Evolutionary conservation across 176 grass and related monocot genomes (phyloP).

Genomic region (Ensete glaucum): DNA sequence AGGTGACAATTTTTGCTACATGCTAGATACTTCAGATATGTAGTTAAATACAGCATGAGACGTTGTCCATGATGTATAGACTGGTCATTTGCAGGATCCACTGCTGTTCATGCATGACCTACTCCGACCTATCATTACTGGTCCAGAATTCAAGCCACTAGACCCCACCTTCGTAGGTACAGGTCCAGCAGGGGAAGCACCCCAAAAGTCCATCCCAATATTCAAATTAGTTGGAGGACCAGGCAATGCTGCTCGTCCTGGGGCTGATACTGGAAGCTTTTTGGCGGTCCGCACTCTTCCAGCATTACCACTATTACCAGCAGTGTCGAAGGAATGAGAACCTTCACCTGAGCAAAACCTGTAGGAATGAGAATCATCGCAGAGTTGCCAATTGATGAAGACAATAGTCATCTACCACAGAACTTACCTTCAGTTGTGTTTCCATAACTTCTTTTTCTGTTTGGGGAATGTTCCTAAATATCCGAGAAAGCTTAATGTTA

Average conservation of each 20-base stretch:
- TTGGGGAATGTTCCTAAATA: constrained; percentile 4
- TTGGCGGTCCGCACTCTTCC: constrained; percentile 52
- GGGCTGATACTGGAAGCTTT: constrained; percentile 93
- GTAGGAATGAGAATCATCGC: not conserved
- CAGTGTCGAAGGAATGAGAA: constrained; percentile 5
- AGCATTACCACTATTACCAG: constrained; percentile 11
- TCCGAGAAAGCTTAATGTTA: not conserved
- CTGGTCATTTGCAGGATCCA: not conserved
- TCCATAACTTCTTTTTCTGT: constrained; percentile 13
- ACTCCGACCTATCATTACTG: constrained; percentile 28
- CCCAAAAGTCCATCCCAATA: constrained; percentile 87
- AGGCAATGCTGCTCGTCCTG: constrained; percentile 57
- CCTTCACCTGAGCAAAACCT: constrained; percentile 2
- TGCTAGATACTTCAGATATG: not conserved
- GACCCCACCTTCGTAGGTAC: constrained; percentile 28
- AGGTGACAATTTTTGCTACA: not conserved
- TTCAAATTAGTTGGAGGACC: constrained; percentile 56
- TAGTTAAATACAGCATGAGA: not conserved
- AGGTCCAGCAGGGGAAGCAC: constrained; percentile 41
- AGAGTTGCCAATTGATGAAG: not conserved
- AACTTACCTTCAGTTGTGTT: constrained; percentile 10
- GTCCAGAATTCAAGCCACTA: constrained; percentile 30
- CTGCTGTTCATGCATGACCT: constrained; percentile 7
- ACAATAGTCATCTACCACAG: constrained; percentile 1
- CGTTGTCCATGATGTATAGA: not conserved